phyloP scores from a whole-genome alignment of 2,329 filamentous ascomycete genomes.

The Cladosporium cucumerinum region DNA sequence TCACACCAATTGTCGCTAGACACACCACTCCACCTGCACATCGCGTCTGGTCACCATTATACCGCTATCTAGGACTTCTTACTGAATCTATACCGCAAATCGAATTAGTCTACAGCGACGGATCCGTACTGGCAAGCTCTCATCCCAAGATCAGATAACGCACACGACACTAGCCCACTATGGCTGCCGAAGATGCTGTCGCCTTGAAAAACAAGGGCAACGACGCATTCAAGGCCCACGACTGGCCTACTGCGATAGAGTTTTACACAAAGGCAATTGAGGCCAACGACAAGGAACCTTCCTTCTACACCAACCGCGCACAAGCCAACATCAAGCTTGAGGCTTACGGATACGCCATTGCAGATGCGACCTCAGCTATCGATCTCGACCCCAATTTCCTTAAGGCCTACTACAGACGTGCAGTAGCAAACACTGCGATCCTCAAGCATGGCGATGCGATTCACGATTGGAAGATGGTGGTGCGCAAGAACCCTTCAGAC shows the following conservation, averaged over 20 bases:
- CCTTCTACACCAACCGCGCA: conserved; percentile 91
- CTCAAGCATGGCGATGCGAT: conserved; percentile 83
- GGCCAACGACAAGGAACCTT: conserved; percentile 75
- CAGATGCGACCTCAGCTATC: conserved; percentile 86
- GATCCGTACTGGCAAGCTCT: not conserved
- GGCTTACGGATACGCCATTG: conserved; percentile 87
- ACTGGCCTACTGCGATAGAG: conserved; percentile 79
- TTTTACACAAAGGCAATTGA: conserved; percentile 86
- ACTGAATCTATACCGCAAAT: not conserved
- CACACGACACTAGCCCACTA: conserved; percentile 23
- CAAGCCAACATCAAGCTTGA: conserved; percentile 97
- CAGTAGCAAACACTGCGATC: conserved; percentile 86
- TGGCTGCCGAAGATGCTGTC: conserved; percentile 57
- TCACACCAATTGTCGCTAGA: not conserved
- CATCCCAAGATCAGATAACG: not conserved
- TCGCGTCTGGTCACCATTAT: not conserved
- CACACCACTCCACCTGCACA: not conserved
- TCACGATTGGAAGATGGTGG: conserved; percentile 86
- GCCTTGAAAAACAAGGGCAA: conserved; percentile 93
- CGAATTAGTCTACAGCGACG: not conserved
- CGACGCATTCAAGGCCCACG: conserved; percentile 81
- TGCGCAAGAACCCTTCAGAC: conserved; percentile 81
- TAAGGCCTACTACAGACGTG: conserved; percentile 95
- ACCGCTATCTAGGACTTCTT: not conserved
- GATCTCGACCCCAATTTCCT: conserved; percentile 83